A percentile compares a stretch with the other conserved stretches of the same genome.
These are phyloP conservation scores for Pythium insidiosum DNA, from an alignment of 352 stramenopile genomes.

Conservation along the genomic window DNA sequence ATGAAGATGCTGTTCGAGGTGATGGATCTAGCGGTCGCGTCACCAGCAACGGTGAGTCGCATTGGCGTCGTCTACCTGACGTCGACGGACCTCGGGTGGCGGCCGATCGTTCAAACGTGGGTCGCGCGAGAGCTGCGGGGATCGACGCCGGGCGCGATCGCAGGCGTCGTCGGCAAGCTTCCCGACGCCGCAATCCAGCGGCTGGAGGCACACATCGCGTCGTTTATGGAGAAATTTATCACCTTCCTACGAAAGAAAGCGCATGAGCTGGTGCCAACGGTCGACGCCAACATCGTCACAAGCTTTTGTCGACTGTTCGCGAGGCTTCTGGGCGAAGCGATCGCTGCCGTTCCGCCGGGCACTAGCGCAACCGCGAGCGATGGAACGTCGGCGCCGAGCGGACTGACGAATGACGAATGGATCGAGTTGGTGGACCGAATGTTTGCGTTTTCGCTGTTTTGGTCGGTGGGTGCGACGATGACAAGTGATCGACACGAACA, in stretches of 20 bases:
- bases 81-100: constrained; percentile 67
- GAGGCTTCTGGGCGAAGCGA: constrained; percentile 16
- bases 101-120: constrained; percentile 74
- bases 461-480: constrained; percentile 70
- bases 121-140: constrained; percentile 29
- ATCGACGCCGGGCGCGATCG: too few relatives aligned
- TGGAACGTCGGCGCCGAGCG: constrained; percentile 3
- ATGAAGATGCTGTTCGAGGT: constrained; percentile 89
- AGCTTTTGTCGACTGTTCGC: constrained; percentile 61
- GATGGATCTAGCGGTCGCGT: constrained; percentile 76
- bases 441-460: constrained; percentile 77
- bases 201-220: constrained; percentile 20
- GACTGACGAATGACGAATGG: constrained; percentile 10
- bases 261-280: constrained; percentile 62
- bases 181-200: constrained; percentile 13
- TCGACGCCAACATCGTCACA: constrained; percentile 68
- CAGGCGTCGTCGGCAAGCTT: too few relatives aligned
- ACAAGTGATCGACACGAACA: constrained; percentile 35
- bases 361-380: constrained; percentile 42
- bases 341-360: constrained; percentile 21
- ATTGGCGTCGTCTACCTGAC: constrained; percentile 41
- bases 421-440: constrained; percentile 27
- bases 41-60: constrained; percentile 58
- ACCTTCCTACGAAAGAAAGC: constrained; percentile 45
- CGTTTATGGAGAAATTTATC: constrained; percentile 41